These are phyloP conservation scores for Zopfia rhizophila DNA, from an alignment of 2,329 filamentous ascomycete genomes.

Conservation along the genomic window DNA sequence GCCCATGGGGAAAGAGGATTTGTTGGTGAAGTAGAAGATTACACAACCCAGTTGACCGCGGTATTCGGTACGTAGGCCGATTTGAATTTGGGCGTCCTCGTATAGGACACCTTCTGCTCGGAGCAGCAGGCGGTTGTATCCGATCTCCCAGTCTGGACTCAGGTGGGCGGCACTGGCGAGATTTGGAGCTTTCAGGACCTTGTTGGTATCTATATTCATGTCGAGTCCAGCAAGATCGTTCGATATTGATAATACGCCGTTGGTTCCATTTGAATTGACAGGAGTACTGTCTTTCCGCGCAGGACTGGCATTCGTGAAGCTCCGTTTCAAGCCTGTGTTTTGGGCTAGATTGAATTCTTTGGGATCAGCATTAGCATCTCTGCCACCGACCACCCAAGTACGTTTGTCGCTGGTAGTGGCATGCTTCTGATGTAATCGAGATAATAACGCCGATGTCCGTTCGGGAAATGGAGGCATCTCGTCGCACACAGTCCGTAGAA, in stretches of 20 bases:
- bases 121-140: conserved; percentile 85
- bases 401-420: conserved; percentile 92
- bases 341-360: conserved; percentile 84
- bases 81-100: conserved; percentile 92
- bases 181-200: conserved; percentile 76
- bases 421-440: conserved; percentile 93
- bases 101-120: conserved; percentile 88
- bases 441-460: conserved; percentile 88
- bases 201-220: conserved; percentile 70
- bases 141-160: conserved; percentile 92
- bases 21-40: conserved; percentile 96
- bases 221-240: conserved; percentile 81
- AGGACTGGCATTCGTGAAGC: conserved; percentile 72
- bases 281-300: conserved; percentile 46
- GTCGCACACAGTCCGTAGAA: conserved; percentile 92
- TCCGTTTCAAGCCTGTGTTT: conserved; percentile 83
- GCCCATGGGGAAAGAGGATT: conserved; percentile 82
- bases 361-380: conserved; percentile 87
- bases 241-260: conserved; percentile 63
- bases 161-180: conserved; percentile 91
- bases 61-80: conserved; percentile 93
- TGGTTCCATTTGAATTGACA: conserved; percentile 50
- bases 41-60: conserved; percentile 94
- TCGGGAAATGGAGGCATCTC: conserved; percentile 99
- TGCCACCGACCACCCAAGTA: conserved; percentile 97